These are phyloP conservation scores for Firmiana major DNA, from an alignment of 345 rosid genomes.

Conservation along the genomic window DNA sequence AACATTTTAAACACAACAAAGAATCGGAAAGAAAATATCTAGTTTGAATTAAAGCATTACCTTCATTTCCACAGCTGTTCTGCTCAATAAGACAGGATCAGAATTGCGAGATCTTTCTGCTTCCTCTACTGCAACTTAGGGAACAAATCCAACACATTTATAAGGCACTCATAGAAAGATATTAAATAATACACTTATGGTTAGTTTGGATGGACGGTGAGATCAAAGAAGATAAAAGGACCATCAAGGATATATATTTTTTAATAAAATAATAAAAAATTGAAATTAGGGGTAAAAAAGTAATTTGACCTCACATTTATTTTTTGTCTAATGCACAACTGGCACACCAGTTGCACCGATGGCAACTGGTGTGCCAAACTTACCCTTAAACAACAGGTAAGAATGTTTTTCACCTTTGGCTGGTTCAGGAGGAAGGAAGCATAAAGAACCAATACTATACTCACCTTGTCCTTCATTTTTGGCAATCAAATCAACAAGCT, in stretches of 20 bases:
- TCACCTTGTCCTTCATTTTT: conserved; percentile 42
- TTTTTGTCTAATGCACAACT: too few species aligned
- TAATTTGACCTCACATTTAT: too few species aligned
- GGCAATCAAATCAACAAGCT: conserved; percentile 53
- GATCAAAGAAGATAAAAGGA: too few species aligned
- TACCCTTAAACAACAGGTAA: background rate
- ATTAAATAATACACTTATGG: background rate
- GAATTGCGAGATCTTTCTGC: conserved; percentile 26
- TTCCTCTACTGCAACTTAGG: conserved; percentile 21
- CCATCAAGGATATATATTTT: too few species aligned
- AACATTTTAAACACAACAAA: background rate
- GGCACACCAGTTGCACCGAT: too few species aligned
- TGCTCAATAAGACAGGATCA: conserved; percentile 19
- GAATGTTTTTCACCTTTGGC: conserved; percentile 36
- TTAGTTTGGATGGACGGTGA: too few species aligned
- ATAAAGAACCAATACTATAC: conserved; percentile 19
- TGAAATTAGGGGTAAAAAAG: too few species aligned
- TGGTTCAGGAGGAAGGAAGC: conserved; percentile 17
- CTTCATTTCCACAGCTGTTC: conserved; percentile 27
- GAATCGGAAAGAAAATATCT: background rate
- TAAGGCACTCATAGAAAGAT: conserved; percentile 12
- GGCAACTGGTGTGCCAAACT: too few species aligned
- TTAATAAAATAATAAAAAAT: too few species aligned
- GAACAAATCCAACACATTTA: background rate
- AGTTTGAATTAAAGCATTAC: conserved; percentile 30